phyloP scores from a whole-genome alignment of 768 basidiomycete genomes.

The Tricholoma furcatifolium region DNA sequence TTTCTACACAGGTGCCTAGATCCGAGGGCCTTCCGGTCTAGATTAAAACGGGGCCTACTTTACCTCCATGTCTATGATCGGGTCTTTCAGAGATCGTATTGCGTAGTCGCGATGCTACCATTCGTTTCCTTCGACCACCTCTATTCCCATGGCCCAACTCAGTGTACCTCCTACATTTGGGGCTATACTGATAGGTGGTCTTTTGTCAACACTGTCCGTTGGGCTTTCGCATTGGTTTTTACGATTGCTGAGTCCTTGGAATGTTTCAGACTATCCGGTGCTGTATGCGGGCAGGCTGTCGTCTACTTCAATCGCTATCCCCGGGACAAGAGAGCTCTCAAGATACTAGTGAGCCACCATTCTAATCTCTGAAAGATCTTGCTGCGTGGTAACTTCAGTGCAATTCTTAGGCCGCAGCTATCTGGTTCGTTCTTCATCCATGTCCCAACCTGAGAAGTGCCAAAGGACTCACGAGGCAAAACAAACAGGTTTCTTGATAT shows the following conservation, averaged over 20 bases:
- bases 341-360: background rate
- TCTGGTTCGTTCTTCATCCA: background rate
- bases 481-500: slow-evolving; percentile 27
- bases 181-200: background rate
- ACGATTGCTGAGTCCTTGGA: background rate
- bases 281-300: background rate
- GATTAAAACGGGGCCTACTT: background rate
- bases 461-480: background rate
- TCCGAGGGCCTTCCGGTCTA: no score
- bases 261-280: background rate
- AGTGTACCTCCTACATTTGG: background rate
- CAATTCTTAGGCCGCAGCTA: background rate
- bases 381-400: background rate
- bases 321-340: background rate
- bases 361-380: background rate
- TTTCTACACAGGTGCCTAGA: no score
- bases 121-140: no score
- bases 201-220: background rate
- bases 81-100: background rate
- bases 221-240: background rate
- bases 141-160: background rate
- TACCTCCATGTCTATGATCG: background rate
- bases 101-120: background rate
- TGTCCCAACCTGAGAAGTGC: background rate
- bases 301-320: background rate